Base-by-base conservation (phyloP, 805 yeast genomes). In the Hanseniaspora occidentalis region DNA sequence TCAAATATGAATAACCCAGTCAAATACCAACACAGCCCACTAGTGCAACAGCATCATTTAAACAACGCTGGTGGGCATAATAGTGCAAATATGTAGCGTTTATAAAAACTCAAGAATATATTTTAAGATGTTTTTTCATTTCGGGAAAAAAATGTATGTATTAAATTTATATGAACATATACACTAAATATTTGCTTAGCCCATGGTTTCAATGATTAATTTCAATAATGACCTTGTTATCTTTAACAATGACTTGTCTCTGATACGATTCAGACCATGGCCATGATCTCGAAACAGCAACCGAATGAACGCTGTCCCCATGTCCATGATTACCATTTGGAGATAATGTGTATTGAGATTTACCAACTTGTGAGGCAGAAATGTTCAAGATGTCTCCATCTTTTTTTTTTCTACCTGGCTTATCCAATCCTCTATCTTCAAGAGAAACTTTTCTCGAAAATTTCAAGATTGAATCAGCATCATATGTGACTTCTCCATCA, bases 291-390 rank as follows among this genome's bases (percentile, higher is more conserved):
- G 47, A 42, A 18, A 60, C 57, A 8, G 43, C 48, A 29, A 57
- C 57, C 6, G 45, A 42, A 34, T 56, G 60, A n/a, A 49, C 47
- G 6, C 60, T 51, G 14, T 53, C 45, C 5, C 74, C 76, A n/a
- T 47, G 45, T 1, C 77, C 77, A 44, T 60, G 55, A 46, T 71
- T 70, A 2, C 75, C 75, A 8, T 43, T 35, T n/a, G 68, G 67
- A 6, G 70, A 57, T 3, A 70, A 35, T 1, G 66, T 61, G 47
- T 56, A 70, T 7, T 45, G 45, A 0, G 77, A 68, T 2, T 69
- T 60, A 18, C 77, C 78, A 35, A 64, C 62, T 46, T 71, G 75
- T 19, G 46, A 45, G 7, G 57, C 52, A 21, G 47, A 41, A 20
- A 61, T 45, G 9, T 54, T 45, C 16, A 42, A 38, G 41, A 63